phyloP scores from a whole-genome alignment of 2,329 filamentous ascomycete genomes.

The Raffaelea deltoideospora region DNA sequence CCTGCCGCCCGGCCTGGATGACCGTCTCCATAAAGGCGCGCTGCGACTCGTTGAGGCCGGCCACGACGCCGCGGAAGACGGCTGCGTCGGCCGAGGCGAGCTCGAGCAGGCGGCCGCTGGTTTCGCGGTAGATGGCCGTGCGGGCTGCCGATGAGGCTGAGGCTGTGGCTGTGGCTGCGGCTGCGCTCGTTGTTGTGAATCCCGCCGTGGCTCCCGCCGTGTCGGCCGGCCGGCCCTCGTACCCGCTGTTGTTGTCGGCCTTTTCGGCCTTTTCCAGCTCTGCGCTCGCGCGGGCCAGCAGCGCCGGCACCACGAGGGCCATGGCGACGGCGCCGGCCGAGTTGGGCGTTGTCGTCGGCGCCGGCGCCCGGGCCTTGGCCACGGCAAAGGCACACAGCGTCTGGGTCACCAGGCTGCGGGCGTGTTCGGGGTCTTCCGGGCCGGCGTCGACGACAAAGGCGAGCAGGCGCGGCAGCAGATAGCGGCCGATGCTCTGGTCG shows the following conservation, averaged over 20 bases:
- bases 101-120: slow-evolving; percentile 62
- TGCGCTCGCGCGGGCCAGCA: slow-evolving; percentile 56
- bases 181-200: background rate
- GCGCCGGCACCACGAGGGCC: slow-evolving; percentile 60
- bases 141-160: slow-evolving; percentile 31
- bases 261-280: slow-evolving; percentile 24
- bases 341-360: slow-evolving; percentile 17
- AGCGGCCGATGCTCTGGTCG: slow-evolving; percentile 58
- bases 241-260: background rate
- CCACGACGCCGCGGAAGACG: slow-evolving; percentile 61
- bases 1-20: slow-evolving; percentile 45
- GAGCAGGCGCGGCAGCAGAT: slow-evolving; percentile 61
- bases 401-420: slow-evolving; percentile 54
- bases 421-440: slow-evolving; percentile 66
- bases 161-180: slow-evolving; percentile 14
- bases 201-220: background rate
- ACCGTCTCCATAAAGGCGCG: slow-evolving; percentile 69
- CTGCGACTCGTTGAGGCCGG: slow-evolving; percentile 52
- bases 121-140: slow-evolving; percentile 55
- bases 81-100: slow-evolving; percentile 60
- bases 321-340: slow-evolving; percentile 41
- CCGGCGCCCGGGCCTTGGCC: slow-evolving; percentile 17
- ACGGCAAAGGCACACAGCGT: slow-evolving; percentile 60
- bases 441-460: slow-evolving; percentile 56
- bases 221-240: slow-evolving; percentile 20